Conservation (phyloP, 257 asterid genomes). For the Echium plantagineum region DNA sequence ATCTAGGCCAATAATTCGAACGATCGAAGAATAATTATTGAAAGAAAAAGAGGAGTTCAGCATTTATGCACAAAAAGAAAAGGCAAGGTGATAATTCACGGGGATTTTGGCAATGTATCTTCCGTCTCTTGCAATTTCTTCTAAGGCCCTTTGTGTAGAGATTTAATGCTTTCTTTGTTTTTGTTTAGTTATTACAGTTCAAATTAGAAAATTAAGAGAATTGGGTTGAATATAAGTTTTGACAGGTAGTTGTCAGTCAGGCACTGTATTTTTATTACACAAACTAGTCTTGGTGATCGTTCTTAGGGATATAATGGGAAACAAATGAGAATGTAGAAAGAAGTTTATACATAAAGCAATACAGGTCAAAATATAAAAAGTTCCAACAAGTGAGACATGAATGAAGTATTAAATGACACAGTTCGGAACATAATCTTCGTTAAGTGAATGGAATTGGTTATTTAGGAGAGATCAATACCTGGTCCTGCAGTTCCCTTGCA, state of each 20-base stretch:
- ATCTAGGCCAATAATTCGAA: no score
- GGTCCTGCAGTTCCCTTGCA: conserved; percentile 87
- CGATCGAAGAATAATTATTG: no score
- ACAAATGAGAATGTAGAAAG: background rate
- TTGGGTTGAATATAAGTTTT: background rate
- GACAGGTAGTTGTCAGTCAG: no score
- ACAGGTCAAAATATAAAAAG: background rate
- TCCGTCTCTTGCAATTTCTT: no score
- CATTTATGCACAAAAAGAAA: no score
- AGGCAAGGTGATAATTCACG: no score
- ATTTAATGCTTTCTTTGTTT: no score
- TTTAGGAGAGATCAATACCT: conserved; percentile 41
- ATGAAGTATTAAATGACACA: background rate
- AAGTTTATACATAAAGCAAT: background rate
- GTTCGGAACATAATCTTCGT: conserved; percentile 7
- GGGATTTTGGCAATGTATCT: no score
- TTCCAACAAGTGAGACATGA: background rate
- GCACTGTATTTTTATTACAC: background rate
- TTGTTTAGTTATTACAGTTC: background rate
- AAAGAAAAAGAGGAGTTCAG: no score
- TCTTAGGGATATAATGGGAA: background rate
- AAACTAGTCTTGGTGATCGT: background rate
- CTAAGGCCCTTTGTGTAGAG: no score
- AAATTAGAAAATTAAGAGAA: background rate
- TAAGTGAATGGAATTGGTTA: conserved; percentile 11